Base-by-base conservation (phyloP, 2,329 filamentous ascomycete species). In the Arthrobotrys musiformis region DNA sequence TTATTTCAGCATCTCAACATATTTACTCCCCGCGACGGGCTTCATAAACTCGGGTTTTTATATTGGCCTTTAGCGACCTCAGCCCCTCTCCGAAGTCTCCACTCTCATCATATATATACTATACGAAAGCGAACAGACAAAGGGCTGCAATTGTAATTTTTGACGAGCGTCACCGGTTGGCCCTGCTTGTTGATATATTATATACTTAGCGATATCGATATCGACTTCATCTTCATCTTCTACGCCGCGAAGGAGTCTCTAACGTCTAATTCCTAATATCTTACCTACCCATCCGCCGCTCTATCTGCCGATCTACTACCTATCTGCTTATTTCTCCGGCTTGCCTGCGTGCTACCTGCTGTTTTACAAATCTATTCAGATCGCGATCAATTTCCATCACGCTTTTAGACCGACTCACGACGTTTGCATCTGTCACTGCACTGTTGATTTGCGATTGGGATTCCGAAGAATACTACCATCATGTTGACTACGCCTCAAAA, bases 401-500 rank as follows among this genome's bases (percentile, higher is more conserved):
- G 58, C 35, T 68, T 52, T 70, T 52, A 61, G 72, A 37, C 67
- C 66, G 69, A 54, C 44, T 73, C 52, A 78, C 63, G 60, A 70
- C 15, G 69, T 69, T 70, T 35, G 5, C 30, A 35, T 35, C 30
- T 67, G 79, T 15, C 78, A 66, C 70, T 64, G 74, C 56, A 66
- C 78, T 77, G 67, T 73, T 79, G 28, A 26, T 40, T 58, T 11
- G 67, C 79, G n/a, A 28, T 58, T 11, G 67, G 79, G n/a, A 28
- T 40, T 58, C 19, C 15, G 28, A 58, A 74, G 70, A 68, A 73
- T 73, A 76, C 19, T 76, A 79, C 19, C 78, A 79, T 72, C 70
- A 79, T 80, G 78, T 79, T 77, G 60, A 62, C 66, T 46, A 77
- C 73, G 48, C 73, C 73, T 61, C 66, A 60, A 44, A 77, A 77